Percentiles rank a stretch among this genome's conserved stretches.
Conservation (phyloP, 75 land plant species). For the Azolla pinnata region DNA sequence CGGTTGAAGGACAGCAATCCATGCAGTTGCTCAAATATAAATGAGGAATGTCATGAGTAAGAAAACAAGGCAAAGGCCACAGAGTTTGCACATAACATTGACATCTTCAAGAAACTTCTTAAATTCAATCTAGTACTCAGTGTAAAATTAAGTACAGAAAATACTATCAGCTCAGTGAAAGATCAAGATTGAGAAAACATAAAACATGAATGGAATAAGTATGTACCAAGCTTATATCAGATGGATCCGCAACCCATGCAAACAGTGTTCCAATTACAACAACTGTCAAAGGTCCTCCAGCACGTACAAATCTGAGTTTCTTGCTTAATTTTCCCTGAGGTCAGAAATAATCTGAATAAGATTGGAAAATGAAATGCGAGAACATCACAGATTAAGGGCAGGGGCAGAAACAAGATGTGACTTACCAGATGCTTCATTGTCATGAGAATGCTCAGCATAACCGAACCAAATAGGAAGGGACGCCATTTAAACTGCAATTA, state of each 20-base stretch:
- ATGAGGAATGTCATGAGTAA: no score
- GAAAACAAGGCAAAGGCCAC: no score
- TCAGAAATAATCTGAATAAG: not conserved
- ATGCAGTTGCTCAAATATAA: no score
- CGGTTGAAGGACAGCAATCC: no score
- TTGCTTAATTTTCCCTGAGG: constrained; percentile 74
- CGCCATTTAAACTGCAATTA: constrained; percentile 73
- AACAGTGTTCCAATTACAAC: constrained; percentile 62
- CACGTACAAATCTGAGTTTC: constrained; percentile 50
- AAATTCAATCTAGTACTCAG: no score
- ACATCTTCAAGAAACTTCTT: no score
- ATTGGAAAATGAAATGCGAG: not conserved
- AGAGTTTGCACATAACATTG: no score
- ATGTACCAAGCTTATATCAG: constrained; percentile 77
- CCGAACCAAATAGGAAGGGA: constrained; percentile 85
- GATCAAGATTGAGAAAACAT: no score
- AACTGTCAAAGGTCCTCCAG: constrained; percentile 90
- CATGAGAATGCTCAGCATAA: constrained; percentile 57
- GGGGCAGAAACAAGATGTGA: not conserved
- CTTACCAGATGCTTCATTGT: constrained; percentile 91
- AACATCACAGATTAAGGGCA: no score
- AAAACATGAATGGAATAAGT: not conserved
- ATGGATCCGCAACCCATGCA: constrained; percentile 66
- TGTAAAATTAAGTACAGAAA: no score
- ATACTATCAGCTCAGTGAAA: no score